A percentile compares a stretch with the other conserved stretches of the same genome.
phyloP scores from a whole-genome alignment of 2,329 filamentous ascomycete genomes.

The Xylariaceae sp. region DNA sequence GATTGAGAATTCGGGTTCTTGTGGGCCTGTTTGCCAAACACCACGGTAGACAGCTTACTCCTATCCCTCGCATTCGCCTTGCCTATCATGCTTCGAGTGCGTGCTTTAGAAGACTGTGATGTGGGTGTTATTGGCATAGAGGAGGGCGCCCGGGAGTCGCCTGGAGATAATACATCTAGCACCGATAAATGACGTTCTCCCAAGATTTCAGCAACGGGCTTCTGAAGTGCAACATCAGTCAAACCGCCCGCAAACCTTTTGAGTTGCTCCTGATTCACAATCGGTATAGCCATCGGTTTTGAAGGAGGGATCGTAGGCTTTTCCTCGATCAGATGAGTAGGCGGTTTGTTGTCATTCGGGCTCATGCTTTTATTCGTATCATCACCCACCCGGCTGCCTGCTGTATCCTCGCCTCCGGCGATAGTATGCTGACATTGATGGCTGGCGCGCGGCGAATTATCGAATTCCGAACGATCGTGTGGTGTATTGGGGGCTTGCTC shows the following conservation, averaged over 20 bases:
- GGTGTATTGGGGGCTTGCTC: neutral
- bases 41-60: slow-evolving; percentile 67
- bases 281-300: neutral
- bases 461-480: neutral
- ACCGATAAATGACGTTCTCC: slow-evolving; percentile 22
- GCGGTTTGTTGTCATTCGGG: neutral
- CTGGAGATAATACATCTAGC: slow-evolving; percentile 12
- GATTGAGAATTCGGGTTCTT: slow-evolving; percentile 43
- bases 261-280: neutral
- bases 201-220: slow-evolving; percentile 33
- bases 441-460: neutral
- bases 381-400: neutral
- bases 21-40: slow-evolving; percentile 67
- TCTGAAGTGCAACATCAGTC: slow-evolving; percentile 30
- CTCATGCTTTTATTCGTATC: neutral
- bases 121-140: slow-evolving; percentile 29
- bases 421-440: neutral
- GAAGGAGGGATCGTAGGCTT: neutral
- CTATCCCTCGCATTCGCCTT: slow-evolving; percentile 56
- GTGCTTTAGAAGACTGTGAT: slow-evolving; percentile 30
- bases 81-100: slow-evolving; percentile 36
- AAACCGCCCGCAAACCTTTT: slow-evolving; percentile 13
- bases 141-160: slow-evolving; percentile 21
- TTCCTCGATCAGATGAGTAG: neutral
- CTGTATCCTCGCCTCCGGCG: neutral